Percentiles rank a stretch among this genome's conserved stretches.
These are phyloP conservation scores for Boletus holoroseus DNA, from an alignment of 1,284 basidiomycete species.

Conservation along the genomic window DNA sequence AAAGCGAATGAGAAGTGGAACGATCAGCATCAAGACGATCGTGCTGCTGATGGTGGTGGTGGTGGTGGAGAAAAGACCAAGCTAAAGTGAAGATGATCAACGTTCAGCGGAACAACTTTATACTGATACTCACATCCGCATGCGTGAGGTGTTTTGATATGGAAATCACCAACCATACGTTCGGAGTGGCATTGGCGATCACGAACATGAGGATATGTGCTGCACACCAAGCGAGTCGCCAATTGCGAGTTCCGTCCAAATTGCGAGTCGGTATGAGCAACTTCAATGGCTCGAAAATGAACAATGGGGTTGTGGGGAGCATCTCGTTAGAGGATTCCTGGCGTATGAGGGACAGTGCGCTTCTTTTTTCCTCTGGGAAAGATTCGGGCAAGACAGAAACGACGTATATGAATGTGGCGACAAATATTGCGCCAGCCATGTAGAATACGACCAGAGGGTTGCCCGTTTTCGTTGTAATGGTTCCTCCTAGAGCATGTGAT, in stretches of 20 bases:
- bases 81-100: conserved; percentile 18
- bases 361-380: conserved; percentile 27
- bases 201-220: conserved; percentile 24
- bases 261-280: conserved; percentile 23
- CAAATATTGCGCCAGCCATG: conserved; percentile 19
- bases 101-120: neutral
- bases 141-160: conserved; percentile 24
- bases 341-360: conserved; percentile 15
- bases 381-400: conserved; percentile 31
- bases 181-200: conserved; percentile 5
- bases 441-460: conserved; percentile 28
- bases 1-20: conserved; percentile 19
- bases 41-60: conserved; percentile 8
- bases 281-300: conserved; percentile 27
- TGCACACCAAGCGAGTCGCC: conserved; percentile 31
- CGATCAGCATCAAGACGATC: conserved; percentile 12
- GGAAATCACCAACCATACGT: conserved; percentile 27
- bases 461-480: conserved; percentile 27
- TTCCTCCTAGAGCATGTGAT: conserved; percentile 29
- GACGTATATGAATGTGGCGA: conserved; percentile 21
- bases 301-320: neutral
- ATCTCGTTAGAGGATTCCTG: neutral
- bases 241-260: conserved; percentile 25
- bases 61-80: conserved; percentile 23
- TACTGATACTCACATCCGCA: conserved; percentile 18